Conservation (phyloP, 108 stramenopile genomes). For the Chaetoceros tenuissimus region DNA sequence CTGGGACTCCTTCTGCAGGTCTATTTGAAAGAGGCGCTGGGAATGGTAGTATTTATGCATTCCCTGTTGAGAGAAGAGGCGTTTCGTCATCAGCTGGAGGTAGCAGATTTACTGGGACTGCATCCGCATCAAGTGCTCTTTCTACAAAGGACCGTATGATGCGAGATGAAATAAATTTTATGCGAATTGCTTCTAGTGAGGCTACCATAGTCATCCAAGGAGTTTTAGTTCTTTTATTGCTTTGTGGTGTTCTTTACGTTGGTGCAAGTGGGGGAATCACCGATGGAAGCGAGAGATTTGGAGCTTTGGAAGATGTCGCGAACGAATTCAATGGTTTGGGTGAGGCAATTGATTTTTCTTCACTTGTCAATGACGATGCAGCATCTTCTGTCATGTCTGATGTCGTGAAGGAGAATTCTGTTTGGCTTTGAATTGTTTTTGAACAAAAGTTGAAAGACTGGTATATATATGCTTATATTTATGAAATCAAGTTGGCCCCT, state of each 20-base stretch:
- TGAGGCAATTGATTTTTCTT: not conserved
- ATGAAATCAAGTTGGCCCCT: too few relatives aligned
- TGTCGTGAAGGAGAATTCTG: not conserved
- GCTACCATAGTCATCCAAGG: not conserved
- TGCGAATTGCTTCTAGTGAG: not conserved
- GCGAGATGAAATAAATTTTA: not conserved
- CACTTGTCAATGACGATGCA: not conserved
- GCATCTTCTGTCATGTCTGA: not conserved
- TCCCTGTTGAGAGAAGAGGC: not conserved
- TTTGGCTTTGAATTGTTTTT: not conserved
- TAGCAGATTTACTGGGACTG: not conserved
- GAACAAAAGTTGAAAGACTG: not conserved
- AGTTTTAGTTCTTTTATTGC: not conserved
- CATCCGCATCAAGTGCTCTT: constrained; percentile 13
- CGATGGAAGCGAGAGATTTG: not conserved
- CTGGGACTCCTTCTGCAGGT: not conserved
- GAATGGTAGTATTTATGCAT: not conserved
- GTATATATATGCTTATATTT: not conserved
- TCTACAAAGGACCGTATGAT: constrained; percentile 38
- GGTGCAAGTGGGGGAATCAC: not conserved
- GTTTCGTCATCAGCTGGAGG: too few relatives aligned
- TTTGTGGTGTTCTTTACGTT: not conserved
- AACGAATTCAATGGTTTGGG: not conserved
- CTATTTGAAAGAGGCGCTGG: not conserved
- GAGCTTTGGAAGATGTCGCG: too few relatives aligned